phyloP scores from a whole-genome alignment of 345 rosid species.

The Gossypium turneri region DNA sequence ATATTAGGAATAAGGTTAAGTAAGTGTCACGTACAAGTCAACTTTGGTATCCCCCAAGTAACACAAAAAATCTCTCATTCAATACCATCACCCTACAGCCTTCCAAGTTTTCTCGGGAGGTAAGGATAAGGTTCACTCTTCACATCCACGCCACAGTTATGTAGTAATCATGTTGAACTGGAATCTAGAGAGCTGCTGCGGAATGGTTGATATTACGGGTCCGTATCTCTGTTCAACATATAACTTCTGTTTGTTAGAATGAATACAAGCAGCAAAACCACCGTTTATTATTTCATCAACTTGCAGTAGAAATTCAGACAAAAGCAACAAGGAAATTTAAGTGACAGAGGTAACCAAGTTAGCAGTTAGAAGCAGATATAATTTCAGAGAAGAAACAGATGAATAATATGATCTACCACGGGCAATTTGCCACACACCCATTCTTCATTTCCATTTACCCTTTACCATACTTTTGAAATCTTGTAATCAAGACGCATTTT shows the following conservation, averaged over 20 bases:
- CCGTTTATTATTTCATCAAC: neutral
- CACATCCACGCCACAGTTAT: slow-evolving; percentile 29
- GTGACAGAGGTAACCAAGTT: too few species aligned
- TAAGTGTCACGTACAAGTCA: too few species aligned
- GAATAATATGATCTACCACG: too few species aligned
- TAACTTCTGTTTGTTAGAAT: neutral
- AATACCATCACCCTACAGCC: neutral
- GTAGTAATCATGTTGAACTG: slow-evolving; percentile 81
- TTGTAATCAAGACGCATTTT: neutral
- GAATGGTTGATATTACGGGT: slow-evolving; percentile 88
- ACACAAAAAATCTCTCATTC: neutral
- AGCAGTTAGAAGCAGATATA: neutral
- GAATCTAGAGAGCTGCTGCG: slow-evolving; percentile 94
- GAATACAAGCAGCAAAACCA: neutral
- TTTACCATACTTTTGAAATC: neutral
- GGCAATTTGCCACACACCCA: neutral
- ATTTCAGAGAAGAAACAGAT: neutral
- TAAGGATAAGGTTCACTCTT: neutral
- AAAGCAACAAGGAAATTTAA: too few species aligned
- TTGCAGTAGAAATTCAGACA: neutral
- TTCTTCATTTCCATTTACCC: neutral
- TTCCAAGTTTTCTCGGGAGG: neutral
- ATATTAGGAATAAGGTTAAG: too few species aligned
- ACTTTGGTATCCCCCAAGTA: too few species aligned
- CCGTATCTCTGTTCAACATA: slow-evolving; percentile 66